Evolutionary conservation across 805 yeast species (phyloP).

Genomic region (Candida chilensis): DNA sequence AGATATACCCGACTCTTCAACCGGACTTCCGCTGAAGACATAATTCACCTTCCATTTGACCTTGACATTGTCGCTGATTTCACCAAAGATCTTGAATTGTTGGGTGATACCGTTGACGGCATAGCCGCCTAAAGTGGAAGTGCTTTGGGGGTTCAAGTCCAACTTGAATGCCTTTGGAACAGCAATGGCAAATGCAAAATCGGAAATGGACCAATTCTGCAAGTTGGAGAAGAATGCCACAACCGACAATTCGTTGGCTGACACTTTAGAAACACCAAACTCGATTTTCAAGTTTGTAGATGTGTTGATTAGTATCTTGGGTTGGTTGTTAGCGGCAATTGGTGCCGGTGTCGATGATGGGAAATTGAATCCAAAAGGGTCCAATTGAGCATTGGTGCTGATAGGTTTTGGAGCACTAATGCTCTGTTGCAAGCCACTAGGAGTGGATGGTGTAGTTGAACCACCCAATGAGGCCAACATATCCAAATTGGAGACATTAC

Average conservation of each 20-base stretch:
- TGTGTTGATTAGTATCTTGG: constrained; percentile 24
- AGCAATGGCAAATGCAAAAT: constrained; percentile 55
- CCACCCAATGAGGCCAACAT: constrained; percentile 5
- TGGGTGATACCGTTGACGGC: constrained; percentile 45
- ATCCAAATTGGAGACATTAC: constrained; percentile 1
- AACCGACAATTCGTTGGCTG: constrained; percentile 29
- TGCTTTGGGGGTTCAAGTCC: constrained; percentile 53
- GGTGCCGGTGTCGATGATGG: constrained; percentile 24
- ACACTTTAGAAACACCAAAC: constrained; percentile 24
- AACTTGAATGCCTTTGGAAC: constrained; percentile 58
- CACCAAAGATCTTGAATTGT: constrained; percentile 17
- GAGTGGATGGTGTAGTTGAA: constrained; percentile 8
- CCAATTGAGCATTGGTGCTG: constrained; percentile 12
- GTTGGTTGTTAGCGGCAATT: constrained; percentile 8
- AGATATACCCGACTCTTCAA: constrained; percentile 51
- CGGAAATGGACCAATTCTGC: constrained; percentile 30
- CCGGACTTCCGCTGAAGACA: constrained; percentile 31
- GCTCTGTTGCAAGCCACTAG: constrained; percentile 1
- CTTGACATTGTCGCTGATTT: constrained; percentile 33
- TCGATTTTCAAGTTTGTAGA: constrained; percentile 41
- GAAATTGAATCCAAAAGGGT: constrained; percentile 29
- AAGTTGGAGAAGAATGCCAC: constrained; percentile 44
- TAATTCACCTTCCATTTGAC: constrained; percentile 71
- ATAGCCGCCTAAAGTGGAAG: constrained; percentile 39
- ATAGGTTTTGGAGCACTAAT: neutral